Percentiles rank a stretch among this genome's conserved stretches.
These are phyloP conservation scores for Zopfochytrium polystomum DNA, from an alignment of 371 early-diverging fungal genomes.

Conservation along the genomic window DNA sequence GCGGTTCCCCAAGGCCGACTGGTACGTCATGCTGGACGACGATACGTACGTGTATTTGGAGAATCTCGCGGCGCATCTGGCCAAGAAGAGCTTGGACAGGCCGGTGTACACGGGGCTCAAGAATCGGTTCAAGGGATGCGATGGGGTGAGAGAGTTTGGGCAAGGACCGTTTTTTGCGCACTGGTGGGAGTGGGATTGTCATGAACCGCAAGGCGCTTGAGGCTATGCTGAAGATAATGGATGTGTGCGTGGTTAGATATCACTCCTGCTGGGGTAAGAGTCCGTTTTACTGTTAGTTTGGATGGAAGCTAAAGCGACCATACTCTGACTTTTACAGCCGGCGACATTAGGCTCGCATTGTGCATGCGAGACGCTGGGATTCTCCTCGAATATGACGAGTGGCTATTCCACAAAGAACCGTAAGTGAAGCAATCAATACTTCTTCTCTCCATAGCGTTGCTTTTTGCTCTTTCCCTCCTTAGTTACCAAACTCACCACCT, in stretches of 20 bases:
- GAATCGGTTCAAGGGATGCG: conserved; percentile 48
- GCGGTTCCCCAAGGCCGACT: conserved; percentile 46
- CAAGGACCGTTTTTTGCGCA: conserved; percentile 55
- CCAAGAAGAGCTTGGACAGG: conserved; percentile 15
- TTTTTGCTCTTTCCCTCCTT: conserved; percentile 1
- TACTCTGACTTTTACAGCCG: conserved; percentile 25
- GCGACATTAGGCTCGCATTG: conserved; percentile 50
- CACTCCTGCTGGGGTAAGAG: conserved; percentile 42
- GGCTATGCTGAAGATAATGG: conserved; percentile 27
- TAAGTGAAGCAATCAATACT: conserved; percentile 8
- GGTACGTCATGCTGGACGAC: conserved; percentile 59
- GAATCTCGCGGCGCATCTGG: conserved; percentile 32
- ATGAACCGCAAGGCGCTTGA: conserved; percentile 42
- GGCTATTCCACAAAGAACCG: conserved; percentile 36
- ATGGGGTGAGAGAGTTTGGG: conserved; percentile 43
- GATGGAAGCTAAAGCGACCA: not conserved
- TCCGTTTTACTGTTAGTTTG: not conserved
- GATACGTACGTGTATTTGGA: conserved; percentile 51
- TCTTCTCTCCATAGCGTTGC: not conserved
- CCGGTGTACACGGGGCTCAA: conserved; percentile 42
- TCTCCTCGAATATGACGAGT: conserved; percentile 17
- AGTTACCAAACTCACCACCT: not conserved
- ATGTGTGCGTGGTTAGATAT: conserved; percentile 44
- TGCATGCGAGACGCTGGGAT: conserved; percentile 51
- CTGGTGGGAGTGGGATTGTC: conserved; percentile 53